These are phyloP conservation scores for Grifola frondosa DNA, from an alignment of 1,284 basidiomycete species.

Conservation along the genomic window DNA sequence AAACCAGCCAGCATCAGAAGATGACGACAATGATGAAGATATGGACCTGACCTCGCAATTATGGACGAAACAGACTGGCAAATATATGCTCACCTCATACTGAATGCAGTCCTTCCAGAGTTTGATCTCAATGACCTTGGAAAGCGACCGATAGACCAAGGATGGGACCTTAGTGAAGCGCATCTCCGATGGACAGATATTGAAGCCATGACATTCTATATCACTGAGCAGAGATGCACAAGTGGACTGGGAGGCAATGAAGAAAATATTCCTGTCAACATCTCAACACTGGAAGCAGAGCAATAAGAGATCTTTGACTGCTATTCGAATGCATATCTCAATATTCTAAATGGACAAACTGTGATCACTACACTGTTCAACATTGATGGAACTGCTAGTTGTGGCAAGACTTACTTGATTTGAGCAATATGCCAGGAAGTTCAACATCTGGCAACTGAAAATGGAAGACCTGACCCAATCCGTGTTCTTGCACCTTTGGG, in stretches of 20 bases:
- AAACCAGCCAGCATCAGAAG: not conserved
- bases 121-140: conserved; percentile 3
- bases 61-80: conserved; percentile 11
- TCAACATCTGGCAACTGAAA: not conserved
- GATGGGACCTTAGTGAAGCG: conserved; percentile 4
- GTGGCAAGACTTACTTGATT: conserved; percentile 2
- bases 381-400: conserved; percentile 2
- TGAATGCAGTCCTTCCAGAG: not conserved
- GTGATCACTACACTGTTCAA: not conserved
- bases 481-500: conserved; percentile 3
- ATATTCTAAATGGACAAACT: no score
- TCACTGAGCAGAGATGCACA: no score
- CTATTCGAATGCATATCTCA: no score
- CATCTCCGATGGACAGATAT: not conserved
- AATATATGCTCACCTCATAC: conserved; percentile 2
- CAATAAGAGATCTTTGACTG: no score
- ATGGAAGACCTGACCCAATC: not conserved
- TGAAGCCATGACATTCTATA: not conserved
- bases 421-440: conserved; percentile 1
- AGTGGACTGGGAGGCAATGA: no score
- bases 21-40: conserved; percentile 6
- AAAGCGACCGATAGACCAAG: conserved; percentile 4
- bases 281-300: no score
- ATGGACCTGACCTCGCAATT: conserved; percentile 4
- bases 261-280: no score